Evolutionary conservation across 2,329 filamentous ascomycete genomes (phyloP), one percentile per base, ranked within the genome.

Genomic region (Endocalyx cinctus): DNA sequence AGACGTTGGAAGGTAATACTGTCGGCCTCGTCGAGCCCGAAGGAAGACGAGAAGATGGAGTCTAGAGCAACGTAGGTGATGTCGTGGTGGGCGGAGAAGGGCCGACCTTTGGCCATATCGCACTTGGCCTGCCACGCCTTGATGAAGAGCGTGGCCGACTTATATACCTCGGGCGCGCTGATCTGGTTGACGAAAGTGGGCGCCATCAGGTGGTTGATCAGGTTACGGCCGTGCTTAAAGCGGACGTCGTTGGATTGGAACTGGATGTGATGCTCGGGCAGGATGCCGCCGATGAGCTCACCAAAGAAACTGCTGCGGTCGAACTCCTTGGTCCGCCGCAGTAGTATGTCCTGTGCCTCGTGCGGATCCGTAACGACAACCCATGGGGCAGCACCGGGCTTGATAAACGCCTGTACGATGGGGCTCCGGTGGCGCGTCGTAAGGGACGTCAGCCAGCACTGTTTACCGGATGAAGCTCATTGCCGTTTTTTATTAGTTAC

Each of bases 391-490:
- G 45, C 41, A 12, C 69, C 55, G 1, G 70, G 68, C 6, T 53
- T 50, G 33, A 70, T 47, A 45, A 73, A 74, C 5, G 66, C 50
- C 42, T 76, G 72, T 5, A 63, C 47, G 36, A 74, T 57, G 1
- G 67, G 64, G 10, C 58, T 59, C 5, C 61, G 42, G 29, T 62
- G 54, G 8, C 50, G 50, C 14, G 36, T 36, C 4, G 49, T 53
- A 10, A 59, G 41, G n/a, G 53, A 54, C 7, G 50, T 57, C 31
- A 51, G 44, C 50, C 39, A 57, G 42, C 34, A 58, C 47, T 55
- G 10, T 8, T 23, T 8, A n/a, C n/a, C n/a, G n/a, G n/a, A n/a
- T n/a, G n/a, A n/a, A n/a, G n/a, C n/a, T n/a, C n/a, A n/a, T n/a
- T n/a, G n/a, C n/a, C n/a, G n/a, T n/a, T n/a, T n/a, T n/a, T n/a